A percentile compares a stretch with the other conserved stretches of the same genome.
Evolutionary conservation across 148 eudicot species (phyloP).

Genomic region (Limonium bicolor): DNA sequence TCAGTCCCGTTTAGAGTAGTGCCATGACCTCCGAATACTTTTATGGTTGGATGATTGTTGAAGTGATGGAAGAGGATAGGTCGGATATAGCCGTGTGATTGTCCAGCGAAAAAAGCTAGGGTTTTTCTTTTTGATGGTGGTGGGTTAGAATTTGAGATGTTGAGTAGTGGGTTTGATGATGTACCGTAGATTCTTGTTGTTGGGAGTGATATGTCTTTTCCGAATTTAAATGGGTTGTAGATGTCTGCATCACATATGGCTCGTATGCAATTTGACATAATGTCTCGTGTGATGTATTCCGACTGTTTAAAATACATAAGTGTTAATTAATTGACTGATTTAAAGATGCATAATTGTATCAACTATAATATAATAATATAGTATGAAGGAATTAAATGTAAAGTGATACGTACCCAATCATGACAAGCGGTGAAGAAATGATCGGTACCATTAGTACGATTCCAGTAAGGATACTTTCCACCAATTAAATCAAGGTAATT

Average conservation of each 20-base stretch:
- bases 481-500: slow-evolving; percentile 30
- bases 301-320: too few species aligned
- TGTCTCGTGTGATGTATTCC: too few species aligned
- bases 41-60: slow-evolving; percentile 36
- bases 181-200: slow-evolving; percentile 35
- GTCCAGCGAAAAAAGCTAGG: slow-evolving; percentile 61
- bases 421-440: slow-evolving; percentile 73
- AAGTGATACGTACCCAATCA: slow-evolving; percentile 88
- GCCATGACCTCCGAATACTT: slow-evolving; percentile 24
- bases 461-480: slow-evolving; percentile 47
- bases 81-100: slow-evolving; percentile 51
- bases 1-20: slow-evolving; percentile 30
- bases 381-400: too few species aligned
- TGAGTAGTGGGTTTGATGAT: slow-evolving; percentile 23
- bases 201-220: slow-evolving; percentile 65
- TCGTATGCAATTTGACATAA: slow-evolving; percentile 42
- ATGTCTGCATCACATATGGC: slow-evolving; percentile 62
- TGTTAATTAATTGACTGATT: too few species aligned
- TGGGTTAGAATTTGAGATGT: slow-evolving; percentile 36
- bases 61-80: slow-evolving; percentile 38
- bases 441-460: slow-evolving; percentile 54
- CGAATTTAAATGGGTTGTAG: slow-evolving; percentile 38
- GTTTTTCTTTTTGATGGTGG: slow-evolving; percentile 26
- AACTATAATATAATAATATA: too few species aligned
- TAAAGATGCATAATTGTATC: too few species aligned